Conservation (phyloP, 2,329 filamentous ascomycete species). For the Leptographium galeiforme region DNA sequence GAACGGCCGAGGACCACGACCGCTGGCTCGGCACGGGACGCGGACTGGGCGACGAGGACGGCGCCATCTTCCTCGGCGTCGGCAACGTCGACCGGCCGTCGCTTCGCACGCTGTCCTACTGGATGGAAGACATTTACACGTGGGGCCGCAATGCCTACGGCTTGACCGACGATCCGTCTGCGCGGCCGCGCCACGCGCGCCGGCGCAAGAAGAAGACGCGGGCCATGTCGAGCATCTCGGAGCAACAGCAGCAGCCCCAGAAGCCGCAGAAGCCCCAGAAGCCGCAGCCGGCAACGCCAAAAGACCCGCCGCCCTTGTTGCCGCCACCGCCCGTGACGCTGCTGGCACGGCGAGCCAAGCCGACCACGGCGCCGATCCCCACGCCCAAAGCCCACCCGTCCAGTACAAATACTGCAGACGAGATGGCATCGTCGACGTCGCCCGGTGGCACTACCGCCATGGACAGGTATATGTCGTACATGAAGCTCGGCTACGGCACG, state of each 20-base stretch:
- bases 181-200: constrained; percentile 29
- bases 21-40: constrained; percentile 64
- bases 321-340: constrained; percentile 13
- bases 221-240: constrained; percentile 5
- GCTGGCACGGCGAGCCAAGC: constrained; percentile 8
- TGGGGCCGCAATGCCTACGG: constrained; percentile 80
- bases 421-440: constrained; percentile 1
- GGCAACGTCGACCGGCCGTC: constrained; percentile 61
- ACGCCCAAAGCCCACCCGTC: background rate
- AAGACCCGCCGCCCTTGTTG: constrained; percentile 3
- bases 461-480: constrained; percentile 46
- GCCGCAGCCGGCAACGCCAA: background rate
- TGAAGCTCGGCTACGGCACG: constrained; percentile 56
- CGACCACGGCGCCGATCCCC: background rate
- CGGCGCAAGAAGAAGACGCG: constrained; percentile 16
- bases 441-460: constrained; percentile 25
- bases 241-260: constrained; percentile 3
- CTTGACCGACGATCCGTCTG: constrained; percentile 63
- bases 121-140: constrained; percentile 79
- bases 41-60: constrained; percentile 59
- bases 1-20: background rate
- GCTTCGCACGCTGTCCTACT: constrained; percentile 59
- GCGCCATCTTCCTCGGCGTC: constrained; percentile 72
- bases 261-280: background rate
- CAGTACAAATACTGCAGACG: constrained; percentile 3